These are phyloP conservation scores for Phytophthora citrophthora DNA, from an alignment of 352 stramenopile genomes.

Conservation along the genomic window DNA sequence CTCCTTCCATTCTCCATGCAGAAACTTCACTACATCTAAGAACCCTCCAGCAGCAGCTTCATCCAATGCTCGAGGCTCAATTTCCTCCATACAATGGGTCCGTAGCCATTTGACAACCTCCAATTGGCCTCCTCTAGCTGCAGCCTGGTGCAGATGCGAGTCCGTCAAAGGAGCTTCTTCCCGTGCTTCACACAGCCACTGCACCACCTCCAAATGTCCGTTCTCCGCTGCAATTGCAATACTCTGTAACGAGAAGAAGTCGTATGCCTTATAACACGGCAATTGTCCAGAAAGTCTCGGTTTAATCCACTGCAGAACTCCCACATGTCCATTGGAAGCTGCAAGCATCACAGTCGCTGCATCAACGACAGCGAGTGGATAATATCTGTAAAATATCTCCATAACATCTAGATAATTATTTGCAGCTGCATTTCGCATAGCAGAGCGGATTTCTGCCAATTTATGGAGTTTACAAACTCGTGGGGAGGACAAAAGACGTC, in stretches of 20 bases:
- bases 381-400: slow-evolving; percentile 9
- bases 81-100: slow-evolving; percentile 19
- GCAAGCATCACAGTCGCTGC: slow-evolving; percentile 15
- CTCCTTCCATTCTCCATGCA: slow-evolving; percentile 24
- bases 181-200: slow-evolving; percentile 30
- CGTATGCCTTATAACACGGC: slow-evolving; percentile 8
- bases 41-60: slow-evolving; percentile 29
- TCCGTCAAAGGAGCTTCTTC: not conserved
- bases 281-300: slow-evolving; percentile 6
- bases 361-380: slow-evolving; percentile 17
- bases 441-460: slow-evolving; percentile 25
- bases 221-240: slow-evolving; percentile 25
- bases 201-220: slow-evolving; percentile 32
- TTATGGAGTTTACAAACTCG: slow-evolving; percentile 4
- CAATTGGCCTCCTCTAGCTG: slow-evolving; percentile 34
- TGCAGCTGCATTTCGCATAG: slow-evolving; percentile 26
- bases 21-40: slow-evolving; percentile 32
- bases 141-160: slow-evolving; percentile 28
- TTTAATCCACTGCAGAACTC: slow-evolving; percentile 28
- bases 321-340: slow-evolving; percentile 22
- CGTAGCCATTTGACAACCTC: slow-evolving; percentile 33
- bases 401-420: slow-evolving; percentile 20
- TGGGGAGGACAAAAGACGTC: slow-evolving; percentile 4
- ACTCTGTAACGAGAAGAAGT: slow-evolving; percentile 21
- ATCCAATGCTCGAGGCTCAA: slow-evolving; percentile 27